Conservation (phyloP, 495 filamentous ascomycete species). For the Astrothelium subdiscretum region DNA sequence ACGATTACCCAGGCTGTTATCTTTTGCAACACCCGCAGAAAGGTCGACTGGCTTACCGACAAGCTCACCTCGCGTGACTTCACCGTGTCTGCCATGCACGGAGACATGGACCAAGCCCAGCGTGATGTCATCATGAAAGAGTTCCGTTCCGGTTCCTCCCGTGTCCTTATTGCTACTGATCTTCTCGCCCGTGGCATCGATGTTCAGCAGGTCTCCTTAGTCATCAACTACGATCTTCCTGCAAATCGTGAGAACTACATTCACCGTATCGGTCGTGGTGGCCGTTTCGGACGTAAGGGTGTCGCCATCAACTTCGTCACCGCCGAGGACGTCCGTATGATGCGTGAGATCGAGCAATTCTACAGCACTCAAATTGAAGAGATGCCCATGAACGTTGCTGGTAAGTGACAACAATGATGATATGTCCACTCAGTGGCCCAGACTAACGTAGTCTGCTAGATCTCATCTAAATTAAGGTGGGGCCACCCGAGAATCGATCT, state of each 20-base stretch:
- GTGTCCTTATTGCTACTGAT: conserved; percentile 96
- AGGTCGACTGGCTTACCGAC: conserved; percentile 99
- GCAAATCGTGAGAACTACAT: conserved; percentile 99
- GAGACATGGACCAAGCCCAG: conserved; percentile 95
- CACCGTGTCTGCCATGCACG: conserved; percentile 98
- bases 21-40: conserved; percentile 99
- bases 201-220: conserved; percentile 96
- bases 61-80: conserved; percentile 97
- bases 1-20: conserved; percentile 99
- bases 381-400: conserved; percentile 80
- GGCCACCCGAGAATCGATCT: too few relatives aligned
- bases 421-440: not conserved
- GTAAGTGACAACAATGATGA: conserved; percentile 16
- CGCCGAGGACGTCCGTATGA: conserved; percentile 96
- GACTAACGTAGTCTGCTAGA: conserved; percentile 1
- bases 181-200: conserved; percentile 97
- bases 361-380: conserved; percentile 75
- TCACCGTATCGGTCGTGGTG: conserved; percentile 96
- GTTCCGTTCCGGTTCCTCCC: conserved; percentile 93
- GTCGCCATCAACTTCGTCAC: conserved; percentile 99
- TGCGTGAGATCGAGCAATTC: conserved; percentile 87
- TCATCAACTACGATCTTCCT: conserved; percentile 99
- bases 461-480: conserved; percentile 8
- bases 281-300: conserved; percentile 98
- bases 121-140: conserved; percentile 99